phyloP scores from a whole-genome alignment of 192 early-diverging fungal species.

The Coemansia sp. region DNA sequence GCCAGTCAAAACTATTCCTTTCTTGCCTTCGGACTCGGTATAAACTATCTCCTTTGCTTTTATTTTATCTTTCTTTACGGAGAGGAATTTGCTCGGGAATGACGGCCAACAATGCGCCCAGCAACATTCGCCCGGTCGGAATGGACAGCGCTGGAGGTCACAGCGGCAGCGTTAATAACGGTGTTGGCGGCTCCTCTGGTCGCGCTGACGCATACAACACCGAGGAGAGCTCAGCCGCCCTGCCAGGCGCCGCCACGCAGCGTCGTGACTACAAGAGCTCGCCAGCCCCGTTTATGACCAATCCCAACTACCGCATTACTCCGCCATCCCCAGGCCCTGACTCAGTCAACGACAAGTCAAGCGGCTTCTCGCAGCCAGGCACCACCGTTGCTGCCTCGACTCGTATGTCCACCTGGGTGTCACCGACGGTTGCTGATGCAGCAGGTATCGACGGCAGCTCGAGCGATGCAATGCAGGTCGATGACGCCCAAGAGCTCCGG shows the following conservation, averaged over 20 bases:
- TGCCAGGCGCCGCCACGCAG: constrained; percentile 2
- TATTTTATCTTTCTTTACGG: constrained; percentile 3
- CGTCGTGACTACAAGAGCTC: constrained; percentile 8
- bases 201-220: background rate
- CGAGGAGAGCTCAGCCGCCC: constrained; percentile 9
- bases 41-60: background rate
- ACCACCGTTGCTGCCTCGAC: background rate
- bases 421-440: constrained; percentile 13
- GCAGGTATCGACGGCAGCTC: background rate
- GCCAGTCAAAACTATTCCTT: background rate
- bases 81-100: constrained; percentile 7
- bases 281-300: constrained; percentile 46
- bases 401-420: constrained; percentile 16
- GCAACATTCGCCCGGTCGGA: constrained; percentile 14
- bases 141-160: constrained; percentile 17
- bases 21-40: background rate
- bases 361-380: background rate
- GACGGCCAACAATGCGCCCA: constrained; percentile 17
- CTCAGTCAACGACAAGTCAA: background rate
- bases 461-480: constrained; percentile 6
- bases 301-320: constrained; percentile 54
- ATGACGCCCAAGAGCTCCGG: constrained; percentile 31
- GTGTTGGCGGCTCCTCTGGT: background rate
- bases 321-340: constrained; percentile 19
- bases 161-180: constrained; percentile 5